phyloP scores from a whole-genome alignment of 176 grass and related monocot genomes.

The Eremochloa ophiuroides region DNA sequence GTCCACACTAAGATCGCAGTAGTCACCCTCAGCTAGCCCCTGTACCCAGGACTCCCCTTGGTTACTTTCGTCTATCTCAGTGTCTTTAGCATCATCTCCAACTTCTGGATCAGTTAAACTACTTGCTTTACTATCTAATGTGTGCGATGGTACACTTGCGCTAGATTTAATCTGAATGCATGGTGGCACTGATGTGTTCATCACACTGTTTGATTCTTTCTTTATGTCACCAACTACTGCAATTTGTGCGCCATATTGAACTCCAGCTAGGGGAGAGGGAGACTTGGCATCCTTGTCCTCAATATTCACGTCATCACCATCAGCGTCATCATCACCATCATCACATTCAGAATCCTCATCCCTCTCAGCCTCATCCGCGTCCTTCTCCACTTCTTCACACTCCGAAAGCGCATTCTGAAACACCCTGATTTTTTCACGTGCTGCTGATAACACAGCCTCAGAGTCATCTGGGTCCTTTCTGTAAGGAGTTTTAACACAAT shows the following conservation, averaged over 20 bases:
- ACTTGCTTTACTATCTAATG: slow-evolving; percentile 25
- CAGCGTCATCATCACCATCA: slow-evolving; percentile 72
- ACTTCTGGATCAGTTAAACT: slow-evolving; percentile 34
- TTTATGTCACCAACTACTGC: slow-evolving; percentile 20
- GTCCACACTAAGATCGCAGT: slow-evolving; percentile 85
- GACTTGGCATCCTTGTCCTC: slow-evolving; percentile 47
- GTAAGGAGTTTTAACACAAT: slow-evolving; percentile 82
- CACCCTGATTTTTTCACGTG: slow-evolving; percentile 79
- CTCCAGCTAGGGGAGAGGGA: slow-evolving; percentile 17
- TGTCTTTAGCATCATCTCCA: slow-evolving; percentile 31
- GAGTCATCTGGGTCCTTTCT: slow-evolving; percentile 87
- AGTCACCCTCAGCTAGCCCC: slow-evolving; percentile 84
- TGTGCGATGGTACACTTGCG: slow-evolving; percentile 25
- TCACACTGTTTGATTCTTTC: slow-evolving; percentile 7
- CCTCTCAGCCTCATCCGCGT: slow-evolving; percentile 72
- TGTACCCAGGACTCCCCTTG: slow-evolving; percentile 84
- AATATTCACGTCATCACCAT: slow-evolving; percentile 62
- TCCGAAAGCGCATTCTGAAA: slow-evolving; percentile 75
- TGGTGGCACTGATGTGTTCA: slow-evolving; percentile 15
- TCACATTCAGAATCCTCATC: slow-evolving; percentile 93
- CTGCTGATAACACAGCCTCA: slow-evolving; percentile 60
- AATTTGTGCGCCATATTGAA: slow-evolving; percentile 23
- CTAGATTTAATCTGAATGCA: slow-evolving; percentile 20
- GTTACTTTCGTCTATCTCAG: slow-evolving; percentile 86
- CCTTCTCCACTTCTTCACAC: slow-evolving; percentile 74